Conservation (phyloP, 2,329 filamentous ascomycete species). For the Aspergillus udagawae region DNA sequence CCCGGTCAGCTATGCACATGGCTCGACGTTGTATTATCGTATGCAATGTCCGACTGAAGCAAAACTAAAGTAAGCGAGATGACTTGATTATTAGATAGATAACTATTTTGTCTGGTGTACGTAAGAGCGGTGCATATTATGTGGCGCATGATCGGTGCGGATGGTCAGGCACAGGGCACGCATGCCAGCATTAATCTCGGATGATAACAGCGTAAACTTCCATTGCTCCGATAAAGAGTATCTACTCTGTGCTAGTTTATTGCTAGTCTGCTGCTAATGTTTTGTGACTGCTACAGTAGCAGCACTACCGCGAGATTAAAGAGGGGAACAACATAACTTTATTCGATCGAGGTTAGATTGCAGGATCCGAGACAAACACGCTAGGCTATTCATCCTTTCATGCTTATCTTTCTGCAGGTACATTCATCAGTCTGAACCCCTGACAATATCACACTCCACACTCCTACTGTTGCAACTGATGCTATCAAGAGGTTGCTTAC, state of each 20-base stretch:
- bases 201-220: not conserved
- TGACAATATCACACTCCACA: not conserved
- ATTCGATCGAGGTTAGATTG: no score
- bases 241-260: no score
- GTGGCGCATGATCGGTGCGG: not conserved
- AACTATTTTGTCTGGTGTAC: not conserved
- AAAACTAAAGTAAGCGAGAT: not conserved
- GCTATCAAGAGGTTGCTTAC: not conserved
- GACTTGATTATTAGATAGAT: not conserved
- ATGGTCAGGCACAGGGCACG: not conserved
- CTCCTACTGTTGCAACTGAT: not conserved
- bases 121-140: no score
- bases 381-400: not conserved
- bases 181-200: not conserved
- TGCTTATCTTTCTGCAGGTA: not conserved
- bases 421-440: no score
- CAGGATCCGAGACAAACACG: no score
- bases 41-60: not conserved
- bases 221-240: not conserved
- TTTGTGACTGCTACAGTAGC: not conserved
- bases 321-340: not conserved
- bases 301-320: not conserved
- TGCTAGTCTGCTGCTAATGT: not conserved
- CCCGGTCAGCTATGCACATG: not conserved
- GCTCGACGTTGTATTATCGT: not conserved